A percentile compares a stretch with the other conserved stretches of the same genome.
Evolutionary conservation across 495 filamentous ascomycete species (phyloP).

Genomic region (Aspergillus taichungensis): DNA sequence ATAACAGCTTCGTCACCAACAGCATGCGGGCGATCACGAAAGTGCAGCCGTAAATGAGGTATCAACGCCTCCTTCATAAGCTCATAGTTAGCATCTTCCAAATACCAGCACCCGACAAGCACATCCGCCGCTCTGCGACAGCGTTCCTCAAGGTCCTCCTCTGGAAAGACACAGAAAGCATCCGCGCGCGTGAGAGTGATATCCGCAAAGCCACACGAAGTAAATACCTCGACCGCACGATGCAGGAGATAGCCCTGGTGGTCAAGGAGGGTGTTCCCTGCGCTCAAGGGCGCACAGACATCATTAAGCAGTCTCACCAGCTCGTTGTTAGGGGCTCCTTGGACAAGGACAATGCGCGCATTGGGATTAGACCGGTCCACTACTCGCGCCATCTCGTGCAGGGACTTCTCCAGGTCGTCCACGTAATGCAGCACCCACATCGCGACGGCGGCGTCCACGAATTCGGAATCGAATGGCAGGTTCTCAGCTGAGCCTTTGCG

Average conservation of each 20-base stretch:
- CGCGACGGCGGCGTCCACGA: constrained; percentile 1
- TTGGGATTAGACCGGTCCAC: neutral
- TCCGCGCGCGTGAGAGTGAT: neutral
- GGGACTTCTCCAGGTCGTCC: constrained; percentile 1
- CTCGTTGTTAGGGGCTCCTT: constrained; percentile 4
- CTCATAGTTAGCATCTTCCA: constrained; percentile 1
- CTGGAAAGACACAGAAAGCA: neutral
- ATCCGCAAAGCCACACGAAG: constrained; percentile 2
- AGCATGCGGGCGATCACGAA: constrained; percentile 1
- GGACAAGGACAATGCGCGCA: constrained; percentile 1
- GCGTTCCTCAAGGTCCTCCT: neutral
- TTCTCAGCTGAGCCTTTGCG: neutral
- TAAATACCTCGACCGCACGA: neutral
- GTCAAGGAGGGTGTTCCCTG: neutral
- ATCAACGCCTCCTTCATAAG: constrained; percentile 2
- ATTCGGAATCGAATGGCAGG: neutral
- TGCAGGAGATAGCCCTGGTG: constrained; percentile 5
- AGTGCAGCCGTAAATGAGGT: constrained; percentile 1
- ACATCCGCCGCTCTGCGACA: constrained; percentile 1
- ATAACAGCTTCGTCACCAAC: neutral
- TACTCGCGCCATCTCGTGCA: constrained; percentile 1
- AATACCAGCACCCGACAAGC: constrained; percentile 1
- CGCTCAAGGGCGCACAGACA: neutral
- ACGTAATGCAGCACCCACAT: neutral
- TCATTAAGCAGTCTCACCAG: neutral